These are phyloP conservation scores for Xylaria curta DNA, from an alignment of 495 filamentous ascomycete genomes.

Conservation along the genomic window DNA sequence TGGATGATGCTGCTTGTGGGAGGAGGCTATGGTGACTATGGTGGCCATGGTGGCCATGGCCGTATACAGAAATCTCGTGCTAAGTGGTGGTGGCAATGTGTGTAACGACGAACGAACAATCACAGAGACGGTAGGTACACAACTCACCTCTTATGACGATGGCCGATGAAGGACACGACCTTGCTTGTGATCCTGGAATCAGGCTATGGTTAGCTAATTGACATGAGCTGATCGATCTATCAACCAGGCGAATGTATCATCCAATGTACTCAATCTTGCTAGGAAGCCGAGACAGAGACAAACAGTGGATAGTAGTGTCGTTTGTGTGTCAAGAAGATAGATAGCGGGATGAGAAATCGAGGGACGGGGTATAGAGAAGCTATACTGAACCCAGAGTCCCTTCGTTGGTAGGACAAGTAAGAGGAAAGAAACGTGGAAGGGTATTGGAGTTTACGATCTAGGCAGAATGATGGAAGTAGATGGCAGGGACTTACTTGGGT, in stretches of 20 bases:
- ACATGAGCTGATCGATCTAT: conserved; percentile 6
- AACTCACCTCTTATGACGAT: conserved; percentile 29
- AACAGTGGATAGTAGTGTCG: not conserved
- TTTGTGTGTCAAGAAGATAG: conserved; percentile 4
- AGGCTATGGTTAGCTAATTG: conserved; percentile 20
- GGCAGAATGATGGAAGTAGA: conserved; percentile 2
- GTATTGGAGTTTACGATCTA: conserved; percentile 18
- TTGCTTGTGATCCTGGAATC: conserved; percentile 14
- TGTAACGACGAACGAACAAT: conserved; percentile 13
- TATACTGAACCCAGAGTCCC: conserved; percentile 8
- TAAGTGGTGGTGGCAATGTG: conserved; percentile 17
- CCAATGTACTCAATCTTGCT: not conserved
- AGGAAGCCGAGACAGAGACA: conserved; percentile 12
- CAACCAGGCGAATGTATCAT: not conserved
- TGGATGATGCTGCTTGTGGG: not conserved
- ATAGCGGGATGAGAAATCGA: conserved; percentile 1
- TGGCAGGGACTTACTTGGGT: conserved; percentile 9
- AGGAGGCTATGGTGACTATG: conserved; percentile 9
- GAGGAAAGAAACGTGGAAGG: conserved; percentile 7
- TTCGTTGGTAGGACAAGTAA: conserved; percentile 7
- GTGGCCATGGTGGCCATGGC: not conserved
- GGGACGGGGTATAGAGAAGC: not conserved
- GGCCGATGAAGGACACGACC: conserved; percentile 2
- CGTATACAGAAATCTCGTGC: conserved; percentile 18
- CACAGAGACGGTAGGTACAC: conserved; percentile 2